Evolutionary conservation across 148 eudicot genomes (phyloP), one percentile per base, ranked within the genome.

Genomic region (Polygonum maritimum): DNA sequence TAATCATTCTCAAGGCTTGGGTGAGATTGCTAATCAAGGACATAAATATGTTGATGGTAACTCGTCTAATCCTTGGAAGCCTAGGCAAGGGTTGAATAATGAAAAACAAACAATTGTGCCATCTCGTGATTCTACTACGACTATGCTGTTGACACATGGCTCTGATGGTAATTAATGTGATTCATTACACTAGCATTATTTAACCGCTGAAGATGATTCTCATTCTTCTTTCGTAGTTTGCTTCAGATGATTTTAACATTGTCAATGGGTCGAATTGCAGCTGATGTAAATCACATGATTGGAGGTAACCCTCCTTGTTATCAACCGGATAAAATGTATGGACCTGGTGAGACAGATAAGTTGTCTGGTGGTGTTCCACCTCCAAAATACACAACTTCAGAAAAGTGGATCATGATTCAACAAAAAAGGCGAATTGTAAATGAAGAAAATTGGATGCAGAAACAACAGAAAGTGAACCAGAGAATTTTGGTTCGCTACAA

Each of bases 331-430:
- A 74, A 73, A 70, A 69, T 48, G 7, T 38, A 78, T 48, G 88
- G 86, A 40, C 85, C 73, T 76, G 91, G 83, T 75, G 94, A 86
- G 71, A 88, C 86, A 70, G 84, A 82, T 73, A 65, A 31, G 70
- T 78, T 87, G 19, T 78, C 83, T 54, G 80, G 82, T 67, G 83
- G 79, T 62, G 73, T 80, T 77, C 83, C 78, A 33, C 80, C 91
- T 67, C 86, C 97, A 39, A 92, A 85, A 71, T 84, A 86, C 75
- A 89, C 97, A 38, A 87, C 90, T 31, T 80, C 89, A 44, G 99
- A 92, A 75, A 89, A 86, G 85, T 92, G 94, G 99, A 88, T 95
- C 76, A 78, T 86, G 83, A 88, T 85, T 79, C 91, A 84, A 48
- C 91, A 87, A 78, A 89, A 89, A 81, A 89, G 85, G 79, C 90